Base-by-base conservation (phyloP, 495 filamentous ascomycete species). In the Lasiosphaeria hispida region DNA sequence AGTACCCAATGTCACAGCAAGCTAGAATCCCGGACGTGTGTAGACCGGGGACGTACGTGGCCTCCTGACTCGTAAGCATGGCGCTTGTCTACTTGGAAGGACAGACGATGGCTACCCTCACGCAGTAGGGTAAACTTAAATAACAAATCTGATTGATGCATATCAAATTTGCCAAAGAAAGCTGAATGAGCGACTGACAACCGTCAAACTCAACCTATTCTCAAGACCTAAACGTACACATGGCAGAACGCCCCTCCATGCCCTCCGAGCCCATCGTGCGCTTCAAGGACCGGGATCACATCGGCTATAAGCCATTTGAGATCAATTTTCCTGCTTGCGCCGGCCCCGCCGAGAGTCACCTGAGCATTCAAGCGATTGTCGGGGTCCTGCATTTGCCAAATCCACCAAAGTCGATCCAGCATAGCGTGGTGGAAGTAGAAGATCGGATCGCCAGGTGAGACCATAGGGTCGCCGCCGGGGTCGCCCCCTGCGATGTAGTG, bases 361-460 rank as follows among this genome's bases (percentile, higher is more conserved):
- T 58, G 39, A 34, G 63, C 59, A 11, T 65, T 65, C 7, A 62
- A 9, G 13, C 59, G 47, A 7, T 48, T 58, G 15, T 65, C 62
- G 6, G 59, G 58, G 11, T 65, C 59, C 59, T 61, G 58, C 58
- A 65, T 58, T 39, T 88, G 84, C 85, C 86, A 88, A 15, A 84
- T 82, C 77, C 81, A 83, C 77, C 78, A 88, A 3, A 81, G 50
- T 13, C 82, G 80, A 67, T 88, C 85, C 48, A 88, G 73, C 76
- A 77, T 77, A 17, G 73, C 78, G 63, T 88, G 85, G 66, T 88
- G 85, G 18, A 83, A 73, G 64, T 72, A 88, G 71, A 88, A 88
- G 10, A 74, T 75, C 13, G 84, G 84, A 55, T 87, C 85, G n/a
- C 82, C 80, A 6, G 83, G 79, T 33, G 75, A 80, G 8, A 70